Conservation (phyloP, 768 basidiomycete species). For the Russula emetica region DNA sequence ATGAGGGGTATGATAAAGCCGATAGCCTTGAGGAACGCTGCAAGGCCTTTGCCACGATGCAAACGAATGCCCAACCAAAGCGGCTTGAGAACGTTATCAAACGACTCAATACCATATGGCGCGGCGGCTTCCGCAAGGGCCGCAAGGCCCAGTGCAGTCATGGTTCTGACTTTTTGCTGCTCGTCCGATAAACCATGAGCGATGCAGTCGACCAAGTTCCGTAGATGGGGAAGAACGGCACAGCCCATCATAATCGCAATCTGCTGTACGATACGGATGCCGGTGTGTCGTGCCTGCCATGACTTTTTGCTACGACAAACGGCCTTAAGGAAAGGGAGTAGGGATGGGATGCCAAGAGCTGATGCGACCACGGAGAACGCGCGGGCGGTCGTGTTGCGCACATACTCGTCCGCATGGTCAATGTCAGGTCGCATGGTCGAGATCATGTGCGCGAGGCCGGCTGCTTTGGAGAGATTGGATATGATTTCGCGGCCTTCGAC, state of each 20-base stretch:
- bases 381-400: conserved; percentile 97
- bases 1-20: conserved; percentile 99
- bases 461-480: conserved; percentile 96
- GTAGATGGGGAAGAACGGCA: conserved; percentile 92
- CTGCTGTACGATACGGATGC: conserved; percentile 98
- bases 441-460: conserved; percentile 99
- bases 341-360: conserved; percentile 94
- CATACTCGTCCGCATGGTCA: conserved; percentile 98
- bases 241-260: conserved; percentile 99
- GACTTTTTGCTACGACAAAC: conserved; percentile 99
- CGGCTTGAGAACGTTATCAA: conserved; percentile 94
- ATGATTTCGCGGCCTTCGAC: conserved; percentile 99
- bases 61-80: conserved; percentile 92
- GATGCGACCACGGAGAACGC: conserved; percentile 99
- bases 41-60: conserved; percentile 91
- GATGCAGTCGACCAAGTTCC: conserved; percentile 94
- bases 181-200: conserved; percentile 91
- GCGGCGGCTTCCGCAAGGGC: conserved; percentile 96
- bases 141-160: conserved; percentile 89
- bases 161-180: conserved; percentile 93
- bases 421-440: conserved; percentile 99
- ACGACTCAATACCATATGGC: conserved; percentile 99
- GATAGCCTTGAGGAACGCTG: conserved; percentile 95
- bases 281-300: conserved; percentile 99
- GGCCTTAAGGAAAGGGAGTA: conserved; percentile 97